Percentiles rank a stretch among this genome's conserved stretches.
Evolutionary conservation across 192 early-diverging fungal genomes (phyloP).

Genomic region (Haplosporangium gracile): DNA sequence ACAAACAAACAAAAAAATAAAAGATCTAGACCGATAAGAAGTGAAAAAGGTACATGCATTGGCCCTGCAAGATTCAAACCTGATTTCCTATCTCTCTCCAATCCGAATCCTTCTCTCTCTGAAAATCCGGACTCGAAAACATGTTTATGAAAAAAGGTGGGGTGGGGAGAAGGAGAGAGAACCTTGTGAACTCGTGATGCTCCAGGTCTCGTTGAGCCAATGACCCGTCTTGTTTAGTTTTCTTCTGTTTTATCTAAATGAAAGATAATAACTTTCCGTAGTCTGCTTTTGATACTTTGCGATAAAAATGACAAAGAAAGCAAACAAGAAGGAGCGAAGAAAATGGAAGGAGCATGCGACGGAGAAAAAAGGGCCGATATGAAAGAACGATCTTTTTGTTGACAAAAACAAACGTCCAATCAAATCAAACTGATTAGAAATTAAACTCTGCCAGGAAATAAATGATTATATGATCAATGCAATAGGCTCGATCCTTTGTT

Average conservation of each 20-base stretch:
- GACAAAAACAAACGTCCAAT: too few relatives aligned
- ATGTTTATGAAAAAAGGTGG: not conserved
- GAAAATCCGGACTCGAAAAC: constrained; percentile 4
- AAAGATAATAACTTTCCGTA: not conserved
- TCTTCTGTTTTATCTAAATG: not conserved
- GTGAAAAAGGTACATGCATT: not conserved
- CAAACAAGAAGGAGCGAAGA: not conserved
- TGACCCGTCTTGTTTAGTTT: not conserved
- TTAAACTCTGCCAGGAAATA: too few relatives aligned
- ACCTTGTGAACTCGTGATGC: constrained; percentile 1
- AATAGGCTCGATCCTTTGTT: too few relatives aligned
- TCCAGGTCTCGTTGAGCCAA: not conserved
- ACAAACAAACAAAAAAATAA: not conserved
- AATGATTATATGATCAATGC: too few relatives aligned
- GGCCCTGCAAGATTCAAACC: constrained; percentile 1
- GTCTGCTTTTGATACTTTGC: not conserved
- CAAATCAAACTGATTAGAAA: too few relatives aligned
- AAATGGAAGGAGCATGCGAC: not conserved
- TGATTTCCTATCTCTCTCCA: constrained; percentile 9
- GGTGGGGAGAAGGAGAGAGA: not conserved
- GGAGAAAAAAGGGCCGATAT: constrained; percentile 1
- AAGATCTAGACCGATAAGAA: not conserved
- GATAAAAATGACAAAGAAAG: not conserved
- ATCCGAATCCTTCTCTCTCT: not conserved
- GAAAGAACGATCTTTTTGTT: too few relatives aligned